Conservation (phyloP, 1,284 basidiomycete genomes). For the Mycena sp. region DNA sequence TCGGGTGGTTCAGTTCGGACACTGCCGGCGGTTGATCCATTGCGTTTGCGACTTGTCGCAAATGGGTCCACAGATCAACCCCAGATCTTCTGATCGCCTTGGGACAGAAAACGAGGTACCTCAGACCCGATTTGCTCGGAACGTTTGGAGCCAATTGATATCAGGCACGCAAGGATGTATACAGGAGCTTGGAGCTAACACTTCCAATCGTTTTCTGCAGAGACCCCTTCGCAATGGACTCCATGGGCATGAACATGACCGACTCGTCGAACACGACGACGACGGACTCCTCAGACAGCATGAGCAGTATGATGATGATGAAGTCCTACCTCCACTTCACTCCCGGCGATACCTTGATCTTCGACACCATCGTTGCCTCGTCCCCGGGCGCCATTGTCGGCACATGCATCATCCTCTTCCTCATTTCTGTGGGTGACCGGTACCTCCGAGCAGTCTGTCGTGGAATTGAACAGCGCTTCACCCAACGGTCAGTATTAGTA, state of each 20-base stretch:
- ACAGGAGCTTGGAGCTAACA: too few species aligned
- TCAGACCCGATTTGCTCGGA: too few species aligned
- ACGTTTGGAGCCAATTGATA: too few species aligned
- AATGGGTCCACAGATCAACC: too few species aligned
- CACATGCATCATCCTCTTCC: slow-evolving; percentile 34
- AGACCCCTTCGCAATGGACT: slow-evolving; percentile 7
- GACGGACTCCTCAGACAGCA: slow-evolving; percentile 1
- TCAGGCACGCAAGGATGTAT: too few species aligned
- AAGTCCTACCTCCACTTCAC: slow-evolving; percentile 39
- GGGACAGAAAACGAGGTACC: too few species aligned
- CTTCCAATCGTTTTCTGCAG: too few species aligned
- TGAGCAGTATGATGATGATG: slow-evolving; percentile 37
- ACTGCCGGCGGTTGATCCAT: too few species aligned
- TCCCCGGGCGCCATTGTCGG: slow-evolving; percentile 34
- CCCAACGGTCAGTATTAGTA: slow-evolving; percentile 5
- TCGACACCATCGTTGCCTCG: slow-evolving; percentile 31
- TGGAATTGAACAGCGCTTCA: not conserved
- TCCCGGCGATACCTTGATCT: slow-evolving; percentile 33
- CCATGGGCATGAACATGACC: slow-evolving; percentile 25
- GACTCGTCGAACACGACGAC: not conserved
- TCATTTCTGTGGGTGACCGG: slow-evolving; percentile 32
- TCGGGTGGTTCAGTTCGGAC: too few species aligned
- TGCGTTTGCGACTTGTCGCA: too few species aligned
- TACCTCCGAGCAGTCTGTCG: slow-evolving; percentile 28
- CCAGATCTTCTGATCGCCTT: too few species aligned